phyloP scores from a whole-genome alignment of 139 green algal genomes.

The Coelastrella sp. region DNA sequence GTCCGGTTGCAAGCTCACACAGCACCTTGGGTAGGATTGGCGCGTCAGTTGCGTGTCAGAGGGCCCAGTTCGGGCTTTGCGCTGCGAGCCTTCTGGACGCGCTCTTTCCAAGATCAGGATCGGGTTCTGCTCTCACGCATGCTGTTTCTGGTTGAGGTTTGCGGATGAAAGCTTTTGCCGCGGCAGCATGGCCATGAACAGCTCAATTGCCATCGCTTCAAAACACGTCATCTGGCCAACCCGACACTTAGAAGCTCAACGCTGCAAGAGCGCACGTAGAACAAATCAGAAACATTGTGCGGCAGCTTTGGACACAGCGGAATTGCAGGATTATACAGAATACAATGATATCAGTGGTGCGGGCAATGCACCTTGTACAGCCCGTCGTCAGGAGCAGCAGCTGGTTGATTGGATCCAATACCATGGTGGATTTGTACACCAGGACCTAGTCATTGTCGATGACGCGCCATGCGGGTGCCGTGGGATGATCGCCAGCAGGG shows the following conservation, averaged over 20 bases:
- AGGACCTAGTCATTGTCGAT: neutral
- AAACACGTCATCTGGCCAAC: neutral
- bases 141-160: too few species aligned
- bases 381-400: neutral
- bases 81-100: too few species aligned
- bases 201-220: neutral
- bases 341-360: neutral
- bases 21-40: too few species aligned
- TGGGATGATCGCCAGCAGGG: slow-evolving; percentile 28
- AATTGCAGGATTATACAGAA: neutral
- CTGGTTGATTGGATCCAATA: slow-evolving; percentile 24
- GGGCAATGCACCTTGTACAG: neutral
- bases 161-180: too few species aligned
- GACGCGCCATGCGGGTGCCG: slow-evolving; percentile 48
- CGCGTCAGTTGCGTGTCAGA: too few species aligned
- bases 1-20: too few species aligned
- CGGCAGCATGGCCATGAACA: too few species aligned
- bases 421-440: slow-evolving; percentile 39
- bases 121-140: too few species aligned
- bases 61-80: too few species aligned
- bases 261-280: neutral
- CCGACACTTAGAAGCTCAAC: neutral
- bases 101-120: too few species aligned
- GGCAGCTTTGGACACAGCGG: neutral
- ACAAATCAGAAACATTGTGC: neutral